A percentile compares a stretch with the other conserved stretches of the same genome.
Conservation (phyloP, 768 basidiomycete genomes). For the Xerocomellus amylosporus region DNA sequence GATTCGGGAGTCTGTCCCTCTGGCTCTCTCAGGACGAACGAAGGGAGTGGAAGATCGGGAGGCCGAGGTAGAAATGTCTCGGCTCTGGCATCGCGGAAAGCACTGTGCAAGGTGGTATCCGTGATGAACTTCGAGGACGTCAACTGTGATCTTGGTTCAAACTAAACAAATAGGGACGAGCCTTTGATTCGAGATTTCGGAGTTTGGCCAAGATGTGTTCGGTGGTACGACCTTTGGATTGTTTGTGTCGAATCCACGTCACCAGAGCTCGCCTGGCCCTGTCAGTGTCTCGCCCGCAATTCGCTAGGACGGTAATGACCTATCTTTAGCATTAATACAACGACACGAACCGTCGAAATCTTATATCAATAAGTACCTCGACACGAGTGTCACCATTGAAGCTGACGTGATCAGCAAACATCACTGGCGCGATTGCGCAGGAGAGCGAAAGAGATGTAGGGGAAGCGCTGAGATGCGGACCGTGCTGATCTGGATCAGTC, state of each 20-base stretch:
- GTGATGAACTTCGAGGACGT: constrained; percentile 27
- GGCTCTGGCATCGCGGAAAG: constrained; percentile 36
- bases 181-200: constrained; percentile 31
- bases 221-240: constrained; percentile 28
- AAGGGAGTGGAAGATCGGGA: constrained; percentile 26
- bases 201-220: constrained; percentile 32
- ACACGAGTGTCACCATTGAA: constrained; percentile 30
- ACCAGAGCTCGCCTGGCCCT: constrained; percentile 29
- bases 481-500: background rate
- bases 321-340: constrained; percentile 8
- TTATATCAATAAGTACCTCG: constrained; percentile 22
- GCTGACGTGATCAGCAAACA: constrained; percentile 26
- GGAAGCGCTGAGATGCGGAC: constrained; percentile 2
- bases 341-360: background rate
- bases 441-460: background rate
- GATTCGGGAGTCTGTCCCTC: background rate
- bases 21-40: background rate
- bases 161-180: background rate
- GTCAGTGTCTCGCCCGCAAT: constrained; percentile 30
- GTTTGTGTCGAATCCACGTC: constrained; percentile 30
- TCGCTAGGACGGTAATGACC: constrained; percentile 34
- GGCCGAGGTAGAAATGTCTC: constrained; percentile 27
- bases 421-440: background rate
- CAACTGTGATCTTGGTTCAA: background rate
- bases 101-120: constrained; percentile 25